Percentiles rank a stretch among this genome's conserved stretches.
Evolutionary conservation across 345 rosid genomes (phyloP).

Genomic region (Gossypium stocksii): DNA sequence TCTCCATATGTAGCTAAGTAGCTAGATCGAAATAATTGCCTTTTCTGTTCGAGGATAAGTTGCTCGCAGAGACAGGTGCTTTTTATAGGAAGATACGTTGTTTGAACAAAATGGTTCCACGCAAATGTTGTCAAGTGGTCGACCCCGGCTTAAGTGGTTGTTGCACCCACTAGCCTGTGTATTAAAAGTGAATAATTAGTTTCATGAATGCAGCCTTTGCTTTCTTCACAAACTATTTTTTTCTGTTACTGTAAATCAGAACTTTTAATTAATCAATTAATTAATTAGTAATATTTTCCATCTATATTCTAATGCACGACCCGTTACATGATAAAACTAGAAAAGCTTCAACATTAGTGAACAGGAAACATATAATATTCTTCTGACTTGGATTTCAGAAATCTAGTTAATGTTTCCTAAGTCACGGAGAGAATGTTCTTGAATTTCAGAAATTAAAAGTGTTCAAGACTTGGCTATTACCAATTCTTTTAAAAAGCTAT

Average conservation of each 20-base stretch:
- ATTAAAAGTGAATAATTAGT: conserved; percentile 15
- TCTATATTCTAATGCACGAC: too few relatives aligned
- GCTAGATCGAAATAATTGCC: background rate
- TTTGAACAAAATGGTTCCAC: background rate
- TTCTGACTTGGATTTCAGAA: too few relatives aligned
- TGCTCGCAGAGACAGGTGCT: background rate
- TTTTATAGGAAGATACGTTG: background rate
- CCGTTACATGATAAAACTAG: background rate
- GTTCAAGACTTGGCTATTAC: too few relatives aligned
- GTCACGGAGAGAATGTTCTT: too few relatives aligned
- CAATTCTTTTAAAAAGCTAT: too few relatives aligned
- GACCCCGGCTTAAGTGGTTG: conserved; percentile 39
- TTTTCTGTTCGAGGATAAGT: background rate
- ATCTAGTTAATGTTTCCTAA: too few relatives aligned
- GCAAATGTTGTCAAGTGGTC: conserved; percentile 17
- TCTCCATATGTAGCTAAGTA: conserved; percentile 16
- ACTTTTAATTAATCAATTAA: too few relatives aligned
- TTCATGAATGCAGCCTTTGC: conserved; percentile 17
- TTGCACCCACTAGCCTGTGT: conserved; percentile 52
- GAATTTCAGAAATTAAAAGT: too few relatives aligned
- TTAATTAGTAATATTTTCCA: too few relatives aligned
- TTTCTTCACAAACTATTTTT: conserved; percentile 27
- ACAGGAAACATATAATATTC: background rate
- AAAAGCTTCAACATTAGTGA: background rate
- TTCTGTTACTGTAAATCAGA: too few relatives aligned